Evolutionary conservation across 257 asterid genomes (phyloP).

Genomic region (Voacanga thouarsii): DNA sequence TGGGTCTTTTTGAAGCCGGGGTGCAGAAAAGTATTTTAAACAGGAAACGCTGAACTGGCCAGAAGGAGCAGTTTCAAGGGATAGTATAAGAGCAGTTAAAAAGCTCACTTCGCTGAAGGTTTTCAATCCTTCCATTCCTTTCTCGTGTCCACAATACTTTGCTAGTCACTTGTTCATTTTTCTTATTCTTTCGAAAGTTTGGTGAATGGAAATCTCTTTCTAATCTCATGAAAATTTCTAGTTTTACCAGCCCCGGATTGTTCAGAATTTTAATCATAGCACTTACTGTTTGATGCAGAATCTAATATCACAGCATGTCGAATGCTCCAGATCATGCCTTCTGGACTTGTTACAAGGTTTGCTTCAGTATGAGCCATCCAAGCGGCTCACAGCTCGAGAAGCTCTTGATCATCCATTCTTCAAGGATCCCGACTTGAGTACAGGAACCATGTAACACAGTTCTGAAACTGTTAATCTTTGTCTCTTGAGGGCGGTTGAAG

Average conservation of each 20-base stretch:
- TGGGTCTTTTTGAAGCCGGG: conserved; percentile 39
- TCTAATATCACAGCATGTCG: conserved; percentile 41
- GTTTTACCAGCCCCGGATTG: background rate
- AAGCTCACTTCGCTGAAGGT: conserved; percentile 81
- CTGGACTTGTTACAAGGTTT: conserved; percentile 54
- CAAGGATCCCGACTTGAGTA: conserved; percentile 29
- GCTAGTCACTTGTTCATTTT: background rate
- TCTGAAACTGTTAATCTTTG: background rate
- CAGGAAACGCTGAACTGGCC: conserved; percentile 86
- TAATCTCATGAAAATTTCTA: background rate
- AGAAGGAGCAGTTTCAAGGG: conserved; percentile 76
- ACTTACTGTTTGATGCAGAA: conserved; percentile 37
- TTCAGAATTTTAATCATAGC: background rate
- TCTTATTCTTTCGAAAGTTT: background rate
- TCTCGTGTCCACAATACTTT: background rate
- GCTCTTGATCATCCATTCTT: conserved; percentile 77
- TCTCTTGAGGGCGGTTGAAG: background rate
- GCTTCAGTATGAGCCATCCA: conserved; percentile 59
- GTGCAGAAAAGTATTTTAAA: conserved; percentile 72
- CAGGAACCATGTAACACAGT: background rate
- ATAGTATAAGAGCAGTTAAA: conserved; percentile 80
- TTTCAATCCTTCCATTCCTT: background rate
- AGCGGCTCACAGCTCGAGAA: conserved; percentile 57
- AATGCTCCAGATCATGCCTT: conserved; percentile 38
- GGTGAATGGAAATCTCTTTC: background rate